Base-by-base conservation (phyloP, 225 moss, liverwort and hornwort genomes). In the Pseudoscleropodium purum region DNA sequence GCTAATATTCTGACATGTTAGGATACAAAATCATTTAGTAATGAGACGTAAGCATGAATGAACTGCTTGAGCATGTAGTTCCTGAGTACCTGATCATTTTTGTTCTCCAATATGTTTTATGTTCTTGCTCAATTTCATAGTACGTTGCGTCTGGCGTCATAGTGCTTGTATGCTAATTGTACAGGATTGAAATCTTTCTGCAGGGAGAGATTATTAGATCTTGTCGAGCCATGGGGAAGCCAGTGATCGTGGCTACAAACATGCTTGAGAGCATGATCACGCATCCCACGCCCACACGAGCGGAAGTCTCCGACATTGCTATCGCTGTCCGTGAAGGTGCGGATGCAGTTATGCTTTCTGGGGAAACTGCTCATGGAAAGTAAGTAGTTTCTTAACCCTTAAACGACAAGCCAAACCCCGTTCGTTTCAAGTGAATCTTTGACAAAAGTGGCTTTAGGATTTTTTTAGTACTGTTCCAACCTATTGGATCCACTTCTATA, bases 331-430 rank as follows among this genome's bases (percentile, higher is more conserved):
- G 97, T 45, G 97, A 98, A 92, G 97, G 97, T 86, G 95, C 95
- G 43, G 98, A 98, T 89, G 98, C 97, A 69, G 86, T 97, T 87
- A 98, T 98, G 98, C 95, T 98, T 68, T 98, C 98, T 87, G 97
- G 98, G 82, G 98, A 98, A 95, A 97, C 98, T 84, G 98, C 98
- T 86, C 99, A 99, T 86, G 99, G 99, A 92, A 99, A 96, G 98
- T 98, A 96, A 95, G 97, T 86, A 41, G 64, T 54, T 77, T 87
- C 25, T 62, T 30, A 75, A 66, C 65, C 59, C 39, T 79, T n/a
- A n/a, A 39, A 27, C 59, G 27, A 18, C 11, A 27, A 59, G 26
- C 27, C 27, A 79, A n/a, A n/a, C 39, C 29, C 15, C 56, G n/a
- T 37, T 79, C 6, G 25, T 37, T 54, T 78, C 26, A 56, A 79